phyloP scores from a whole-genome alignment of 345 rosid species.

The Citropsis articulata region DNA sequence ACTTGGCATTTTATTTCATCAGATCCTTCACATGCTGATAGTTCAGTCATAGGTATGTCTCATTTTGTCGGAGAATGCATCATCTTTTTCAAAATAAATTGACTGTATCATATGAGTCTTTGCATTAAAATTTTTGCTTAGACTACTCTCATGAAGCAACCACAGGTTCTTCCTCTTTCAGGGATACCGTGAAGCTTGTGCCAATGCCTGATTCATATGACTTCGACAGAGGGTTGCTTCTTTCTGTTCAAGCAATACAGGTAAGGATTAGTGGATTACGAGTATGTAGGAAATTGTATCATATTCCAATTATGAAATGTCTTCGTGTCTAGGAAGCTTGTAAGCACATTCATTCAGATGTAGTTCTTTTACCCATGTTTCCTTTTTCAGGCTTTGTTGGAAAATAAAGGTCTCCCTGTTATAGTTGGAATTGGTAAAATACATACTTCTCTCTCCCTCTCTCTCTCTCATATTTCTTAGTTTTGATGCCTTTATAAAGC shows the following conservation, averaged over 20 bases:
- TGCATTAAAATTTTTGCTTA: constrained; percentile 31
- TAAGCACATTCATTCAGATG: neutral
- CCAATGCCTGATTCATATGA: constrained; percentile 98
- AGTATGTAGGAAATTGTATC: constrained; percentile 14
- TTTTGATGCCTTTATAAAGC: constrained; percentile 2
- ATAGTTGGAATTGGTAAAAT: constrained; percentile 93
- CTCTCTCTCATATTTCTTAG: neutral
- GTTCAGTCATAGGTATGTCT: constrained; percentile 60
- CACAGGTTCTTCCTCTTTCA: constrained; percentile 93
- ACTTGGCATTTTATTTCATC: constrained; percentile 67
- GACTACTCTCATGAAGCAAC: constrained; percentile 95
- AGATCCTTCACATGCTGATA: constrained; percentile 50
- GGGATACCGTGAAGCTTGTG: constrained; percentile 82
- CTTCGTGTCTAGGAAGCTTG: neutral
- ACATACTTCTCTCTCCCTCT: constrained; percentile 7
- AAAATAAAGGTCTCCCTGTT: constrained; percentile 81
- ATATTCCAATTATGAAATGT: neutral
- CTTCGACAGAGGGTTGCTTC: constrained; percentile 95
- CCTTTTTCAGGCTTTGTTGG: constrained; percentile 83
- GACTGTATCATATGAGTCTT: constrained; percentile 21
- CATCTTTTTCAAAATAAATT: neutral
- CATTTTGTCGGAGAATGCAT: constrained; percentile 15
- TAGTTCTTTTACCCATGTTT: constrained; percentile 3
- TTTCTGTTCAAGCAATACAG: constrained; percentile 99
- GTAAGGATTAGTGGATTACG: constrained; percentile 37